phyloP scores from a whole-genome alignment of 306 rosid species.

The Hylodesmum podocarpum region DNA sequence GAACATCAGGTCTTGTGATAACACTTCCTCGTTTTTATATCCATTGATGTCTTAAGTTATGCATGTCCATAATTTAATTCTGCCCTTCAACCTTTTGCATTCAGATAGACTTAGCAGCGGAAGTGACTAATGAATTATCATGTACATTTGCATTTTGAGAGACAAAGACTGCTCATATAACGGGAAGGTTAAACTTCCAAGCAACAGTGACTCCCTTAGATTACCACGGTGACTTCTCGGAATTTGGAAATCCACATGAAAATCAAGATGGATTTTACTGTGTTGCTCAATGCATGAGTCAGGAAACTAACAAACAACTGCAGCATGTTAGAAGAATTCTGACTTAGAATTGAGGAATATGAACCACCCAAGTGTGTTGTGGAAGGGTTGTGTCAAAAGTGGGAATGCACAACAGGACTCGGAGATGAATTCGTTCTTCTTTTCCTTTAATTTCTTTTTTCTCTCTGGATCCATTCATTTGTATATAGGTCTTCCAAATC shows the following conservation, averaged over 20 bases:
- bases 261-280: constrained; percentile 31
- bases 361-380: constrained; percentile 24
- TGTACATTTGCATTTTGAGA: constrained; percentile 58
- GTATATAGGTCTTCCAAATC: constrained; percentile 48
- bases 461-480: constrained; percentile 40
- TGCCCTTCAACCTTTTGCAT: constrained; percentile 26
- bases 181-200: constrained; percentile 43
- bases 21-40: background rate
- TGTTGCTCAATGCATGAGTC: constrained; percentile 30
- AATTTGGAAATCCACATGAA: constrained; percentile 44
- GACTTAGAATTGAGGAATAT: constrained; percentile 28
- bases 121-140: constrained; percentile 69
- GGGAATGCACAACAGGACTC: constrained; percentile 28
- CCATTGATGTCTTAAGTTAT: constrained; percentile 2
- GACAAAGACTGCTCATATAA: constrained; percentile 45
- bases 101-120: constrained; percentile 87
- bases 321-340: constrained; percentile 32
- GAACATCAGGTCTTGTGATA: constrained; percentile 56
- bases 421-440: constrained; percentile 49
- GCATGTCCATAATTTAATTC: constrained; percentile 18
- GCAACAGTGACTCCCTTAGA: constrained; percentile 47
- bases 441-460: constrained; percentile 21
- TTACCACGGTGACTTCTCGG: constrained; percentile 39
- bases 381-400: constrained; percentile 30
- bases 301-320: constrained; percentile 30